Base-by-base conservation (phyloP, 2,329 filamentous ascomycete species). In the Hypoxylon rubiginosum region DNA sequence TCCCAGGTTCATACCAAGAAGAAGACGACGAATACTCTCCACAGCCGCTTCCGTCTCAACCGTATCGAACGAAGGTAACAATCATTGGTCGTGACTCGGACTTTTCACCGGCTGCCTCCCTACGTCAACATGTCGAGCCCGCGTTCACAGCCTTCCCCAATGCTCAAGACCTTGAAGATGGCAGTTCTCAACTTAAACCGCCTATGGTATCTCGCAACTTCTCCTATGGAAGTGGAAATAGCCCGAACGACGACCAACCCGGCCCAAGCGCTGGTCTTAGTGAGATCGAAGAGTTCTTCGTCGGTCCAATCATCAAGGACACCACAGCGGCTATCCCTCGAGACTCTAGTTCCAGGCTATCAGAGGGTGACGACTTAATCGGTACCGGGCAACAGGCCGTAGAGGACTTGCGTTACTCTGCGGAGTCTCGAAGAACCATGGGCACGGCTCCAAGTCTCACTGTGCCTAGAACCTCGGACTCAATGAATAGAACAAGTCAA, bases 401-500 rank as follows among this genome's bases (percentile, higher is more conserved):
- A 26, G 71, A 72, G n/a, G 74, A 71, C 49, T 54, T 64, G 24
- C 74, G 69, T 36, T 76, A 69, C 56, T 76, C 75, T 49, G 43
- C 62, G 5, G 74, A 77, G 9, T 74, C 75, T n/a, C 69, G 72
- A 53, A 74, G 69, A 52, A 73, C 75, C 10, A 68, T 78, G 4
- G 81, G 81, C 49, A 80, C 80, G 19, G 79, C 82, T 13, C 81
- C 81, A 58, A 84, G 80, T 60, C 78, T 88, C 8, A 77, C 79
- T 55, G 81, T 87, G 13, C 86, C 86, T 11, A 76, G 81, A 53
- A 75, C 81, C 69, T 72, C 81, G 53, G 73, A 81, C 55, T 76
- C 82, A 45, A 76, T 79, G 64, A 80, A 87, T 63, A 81, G 86
- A 39, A 76, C 79, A 19, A 89, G 86, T 67, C 84, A 87, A 52